Base-by-base conservation (phyloP, 23 red algal genomes). In the Agarophyton chilense region DNA sequence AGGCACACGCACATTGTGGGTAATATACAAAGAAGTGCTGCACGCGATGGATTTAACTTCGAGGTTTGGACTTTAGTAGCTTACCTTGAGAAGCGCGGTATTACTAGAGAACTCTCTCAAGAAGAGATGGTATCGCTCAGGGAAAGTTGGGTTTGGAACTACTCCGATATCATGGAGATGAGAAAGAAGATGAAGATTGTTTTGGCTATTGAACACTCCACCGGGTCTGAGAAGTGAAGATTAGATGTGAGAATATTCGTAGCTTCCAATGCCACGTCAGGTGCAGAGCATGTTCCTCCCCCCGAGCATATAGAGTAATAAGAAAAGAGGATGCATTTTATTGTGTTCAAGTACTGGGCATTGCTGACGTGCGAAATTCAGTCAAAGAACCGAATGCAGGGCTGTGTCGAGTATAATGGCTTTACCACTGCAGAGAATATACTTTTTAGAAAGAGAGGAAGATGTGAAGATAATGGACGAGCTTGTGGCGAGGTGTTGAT, bases 321-420 rank as follows among this genome's bases (percentile, higher is more conserved):
- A 45, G 56, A 4, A 4, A 16, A 29, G 9, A 82, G 78, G 43
- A 28, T 33, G 1, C 16, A 62, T 2, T 24, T 82, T 18, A 22
- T 82, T 2, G 78, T 65, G 33, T 82, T 47, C 54, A 2, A 64
- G 36, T 82, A 82, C 56, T 82, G 78, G 54, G 78, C 3, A 8
- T 42, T 64, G 0, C 24, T 32, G 0, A 19, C 40, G 9, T 8
- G 10, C 4, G 35, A 82, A 2, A 11, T 1, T 19, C 54, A 64
- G 7, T 60, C 78, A 2, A 4, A 7, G 21, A 31, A 57, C n/a
- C 7, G 9, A 2, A 31, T 82, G 3, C 0, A 22, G 1, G 78
- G 54, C 36, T 82, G 78, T 19, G 56, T 22, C 35, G 55, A 57
- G 18, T 17, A 1, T 10, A 29, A 52, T 42, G 78, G 78, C 13